Evolutionary conservation across 305 asterid species (phyloP), one percentile per base, ranked within the genome.

Genomic region (Plantago lanceolata): DNA sequence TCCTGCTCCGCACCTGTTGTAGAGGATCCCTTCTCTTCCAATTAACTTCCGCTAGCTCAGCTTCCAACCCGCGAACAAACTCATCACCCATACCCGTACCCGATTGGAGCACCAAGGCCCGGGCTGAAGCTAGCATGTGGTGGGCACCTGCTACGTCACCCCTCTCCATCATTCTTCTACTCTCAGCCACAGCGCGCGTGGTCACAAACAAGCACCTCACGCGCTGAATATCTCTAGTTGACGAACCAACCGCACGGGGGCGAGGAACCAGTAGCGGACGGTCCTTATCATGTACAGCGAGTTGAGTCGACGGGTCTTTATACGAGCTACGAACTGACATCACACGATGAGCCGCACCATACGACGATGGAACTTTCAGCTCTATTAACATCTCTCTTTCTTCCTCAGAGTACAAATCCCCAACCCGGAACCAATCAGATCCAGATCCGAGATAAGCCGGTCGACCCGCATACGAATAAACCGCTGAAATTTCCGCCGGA

Each of bases 101-200:
- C 53, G 91, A 85, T 57, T 88, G 94, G 54, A 83, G 70, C 0
- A 93, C 72, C 21, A 93, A 63, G 9, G 93, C 87, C 49, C 95
- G 86, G 12, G 96, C 95, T 18, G 99, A 83, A 0, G 88, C 81
- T 52, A 93, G 61, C 85, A 90, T 76, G 77, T 79, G 90, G 60
- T 82, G 82, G 1, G 99, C 99, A 16, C 96, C 96, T 33, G 68
- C 75, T 35, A 81, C 65, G 73, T 93, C 95, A 9, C 57, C 66
- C 40, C 85, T 79, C 59, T 87, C 96, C 2, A 71, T 45, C 14
- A 90, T 43, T 24, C 88, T 73, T 67, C 89, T 65, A 31, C 96
- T 82, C 77, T 88, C 97, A 0, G 97, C 96, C 15, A 93, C 73
- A 61, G 99, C 99, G 72, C 99, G 89, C 18, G 96, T 81, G 3